Evolutionary conservation across 441 rosid genomes (phyloP).

Genomic region (Syzygium syzygioides): DNA sequence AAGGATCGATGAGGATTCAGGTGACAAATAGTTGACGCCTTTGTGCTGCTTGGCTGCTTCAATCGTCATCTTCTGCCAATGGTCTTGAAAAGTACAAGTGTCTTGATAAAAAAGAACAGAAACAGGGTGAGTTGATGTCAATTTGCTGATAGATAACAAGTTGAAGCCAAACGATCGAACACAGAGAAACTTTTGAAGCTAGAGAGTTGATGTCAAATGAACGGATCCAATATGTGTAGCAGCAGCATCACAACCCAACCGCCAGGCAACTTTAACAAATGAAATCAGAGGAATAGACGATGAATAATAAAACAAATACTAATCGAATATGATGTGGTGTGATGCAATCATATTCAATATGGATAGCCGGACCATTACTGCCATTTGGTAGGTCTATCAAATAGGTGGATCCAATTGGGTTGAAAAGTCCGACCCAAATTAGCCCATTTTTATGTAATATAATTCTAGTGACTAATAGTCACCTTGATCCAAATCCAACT

Average conservation of each 20-base stretch:
- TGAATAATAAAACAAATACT: rapidly evolving
- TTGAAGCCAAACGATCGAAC: background rate
- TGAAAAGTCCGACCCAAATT: background rate
- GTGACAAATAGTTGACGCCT: background rate
- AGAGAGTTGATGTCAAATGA: rapidly evolving
- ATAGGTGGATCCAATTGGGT: background rate
- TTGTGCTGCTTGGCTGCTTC: background rate
- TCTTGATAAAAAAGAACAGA: background rate
- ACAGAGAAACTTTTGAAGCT: background rate
- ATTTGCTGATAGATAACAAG: background rate
- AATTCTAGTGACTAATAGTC: background rate
- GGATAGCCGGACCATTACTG: background rate
- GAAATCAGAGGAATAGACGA: background rate
- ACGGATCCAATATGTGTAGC: background rate
- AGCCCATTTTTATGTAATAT: background rate
- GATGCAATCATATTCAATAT: background rate
- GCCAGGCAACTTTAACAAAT: background rate
- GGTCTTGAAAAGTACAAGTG: background rate
- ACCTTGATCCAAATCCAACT: too few relatives aligned
- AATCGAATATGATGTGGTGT: background rate
- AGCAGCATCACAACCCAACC: background rate
- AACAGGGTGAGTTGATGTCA: background rate
- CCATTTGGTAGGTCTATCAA: background rate
- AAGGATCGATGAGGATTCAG: background rate
- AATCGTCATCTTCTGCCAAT: background rate